Percentiles rank a stretch among this genome's conserved stretches.
Conservation (phyloP, 176 grass and related monocot genomes). For the Aechmea fasciata region DNA sequence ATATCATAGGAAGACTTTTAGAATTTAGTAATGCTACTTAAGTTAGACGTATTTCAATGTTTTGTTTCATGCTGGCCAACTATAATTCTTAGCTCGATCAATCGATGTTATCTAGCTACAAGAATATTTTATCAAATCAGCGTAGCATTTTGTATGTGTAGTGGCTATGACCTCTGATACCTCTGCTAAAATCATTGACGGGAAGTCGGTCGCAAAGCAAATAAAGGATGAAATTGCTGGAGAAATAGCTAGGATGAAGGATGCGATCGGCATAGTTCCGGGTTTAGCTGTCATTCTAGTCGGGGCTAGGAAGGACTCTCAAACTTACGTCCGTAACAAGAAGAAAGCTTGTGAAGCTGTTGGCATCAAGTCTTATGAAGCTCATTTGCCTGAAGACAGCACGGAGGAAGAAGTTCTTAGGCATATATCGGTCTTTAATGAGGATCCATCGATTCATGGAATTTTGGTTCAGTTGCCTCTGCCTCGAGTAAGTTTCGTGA, state of each 20-base stretch:
- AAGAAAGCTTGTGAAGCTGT: constrained; percentile 80
- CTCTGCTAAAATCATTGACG: constrained; percentile 61
- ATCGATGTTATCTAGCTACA: not conserved
- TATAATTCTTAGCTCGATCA: not conserved
- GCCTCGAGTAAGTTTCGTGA: constrained; percentile 48
- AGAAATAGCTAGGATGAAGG: constrained; percentile 58
- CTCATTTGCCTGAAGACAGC: constrained; percentile 66
- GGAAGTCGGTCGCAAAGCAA: constrained; percentile 73
- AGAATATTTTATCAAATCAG: not conserved
- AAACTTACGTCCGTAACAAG: constrained; percentile 90
- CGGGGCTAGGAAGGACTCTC: constrained; percentile 76
- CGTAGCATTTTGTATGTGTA: constrained; percentile 8
- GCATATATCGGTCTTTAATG: constrained; percentile 59
- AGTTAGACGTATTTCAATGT: not conserved
- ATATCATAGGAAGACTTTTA: not conserved
- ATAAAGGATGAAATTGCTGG: constrained; percentile 54
- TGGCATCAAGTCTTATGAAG: constrained; percentile 77
- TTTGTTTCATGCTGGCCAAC: not conserved
- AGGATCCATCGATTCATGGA: constrained; percentile 69
- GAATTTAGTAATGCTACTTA: not conserved
- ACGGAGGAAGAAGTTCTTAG: constrained; percentile 70
- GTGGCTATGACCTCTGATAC: constrained; percentile 26
- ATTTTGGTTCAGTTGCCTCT: constrained; percentile 95
- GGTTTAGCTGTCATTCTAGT: constrained; percentile 82
- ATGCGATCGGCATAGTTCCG: constrained; percentile 47